Percentiles rank a stretch among this genome's conserved stretches.
Evolutionary conservation across 106 monocot genomes (phyloP).

Genomic region (Dendrobium chrysotoxum): DNA sequence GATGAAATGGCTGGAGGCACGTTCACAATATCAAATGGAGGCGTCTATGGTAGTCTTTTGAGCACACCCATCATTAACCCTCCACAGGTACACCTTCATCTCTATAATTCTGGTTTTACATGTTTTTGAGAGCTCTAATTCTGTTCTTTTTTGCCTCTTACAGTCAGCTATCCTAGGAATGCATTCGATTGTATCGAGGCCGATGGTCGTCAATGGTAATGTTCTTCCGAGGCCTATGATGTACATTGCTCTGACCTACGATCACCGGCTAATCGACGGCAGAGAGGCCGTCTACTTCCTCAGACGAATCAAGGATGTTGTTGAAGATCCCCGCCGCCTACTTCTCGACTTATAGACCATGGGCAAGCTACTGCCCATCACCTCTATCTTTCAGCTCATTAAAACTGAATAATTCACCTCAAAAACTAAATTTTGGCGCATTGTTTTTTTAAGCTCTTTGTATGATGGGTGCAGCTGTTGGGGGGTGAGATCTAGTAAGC

Average conservation of each 20-base stretch:
- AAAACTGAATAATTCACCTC: not conserved
- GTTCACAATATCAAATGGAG: constrained; percentile 95
- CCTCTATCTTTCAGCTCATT: not conserved
- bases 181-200: constrained; percentile 77
- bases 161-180: constrained; percentile 95
- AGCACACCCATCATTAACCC: constrained; percentile 96
- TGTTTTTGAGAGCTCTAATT: not conserved
- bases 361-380: not conserved
- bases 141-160: not conserved
- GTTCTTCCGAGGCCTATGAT: constrained; percentile 84
- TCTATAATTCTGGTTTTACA: not conserved
- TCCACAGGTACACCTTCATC: constrained; percentile 46
- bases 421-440: not conserved
- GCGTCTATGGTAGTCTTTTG: constrained; percentile 86
- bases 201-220: constrained; percentile 63
- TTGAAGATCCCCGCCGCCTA: constrained; percentile 87
- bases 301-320: constrained; percentile 77
- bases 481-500: not conserved
- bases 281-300: constrained; percentile 93
- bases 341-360: constrained; percentile 63
- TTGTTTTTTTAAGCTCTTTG: not conserved
- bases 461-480: constrained; percentile 1
- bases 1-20: constrained; percentile 98
- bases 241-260: constrained; percentile 89
- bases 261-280: constrained; percentile 86